These are phyloP conservation scores for Coemansia sp. DNA, from an alignment of 192 early-diverging fungal species.

Conservation along the genomic window DNA sequence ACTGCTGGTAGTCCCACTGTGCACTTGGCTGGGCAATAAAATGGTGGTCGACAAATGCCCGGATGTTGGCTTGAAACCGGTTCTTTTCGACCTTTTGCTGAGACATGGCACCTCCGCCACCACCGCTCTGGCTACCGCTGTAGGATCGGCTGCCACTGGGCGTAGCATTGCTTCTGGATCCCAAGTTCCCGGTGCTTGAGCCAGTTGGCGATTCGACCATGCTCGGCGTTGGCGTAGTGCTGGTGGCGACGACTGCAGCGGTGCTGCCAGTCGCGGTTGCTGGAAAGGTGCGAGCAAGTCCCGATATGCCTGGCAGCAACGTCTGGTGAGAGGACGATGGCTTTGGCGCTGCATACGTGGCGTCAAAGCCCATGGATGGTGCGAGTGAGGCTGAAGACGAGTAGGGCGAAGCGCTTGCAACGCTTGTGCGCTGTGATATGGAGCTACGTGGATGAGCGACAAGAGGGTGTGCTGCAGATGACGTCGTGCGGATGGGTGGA, in stretches of 20 bases:
- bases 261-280: not conserved
- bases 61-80: slow-evolving; percentile 51
- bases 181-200: not conserved
- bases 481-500: slow-evolving; percentile 17
- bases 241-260: slow-evolving; percentile 1
- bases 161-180: not conserved
- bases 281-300: not conserved
- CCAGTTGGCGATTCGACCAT: slow-evolving; percentile 26
- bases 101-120: not conserved
- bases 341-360: slow-evolving; percentile 19
- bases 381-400: slow-evolving; percentile 3
- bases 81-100: slow-evolving; percentile 50
- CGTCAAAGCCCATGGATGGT: slow-evolving; percentile 17
- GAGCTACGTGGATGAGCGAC: not conserved
- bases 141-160: slow-evolving; percentile 6
- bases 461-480: slow-evolving; percentile 8
- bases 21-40: slow-evolving; percentile 21
- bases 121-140: not conserved
- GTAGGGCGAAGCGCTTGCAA: slow-evolving; percentile 14
- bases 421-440: not conserved
- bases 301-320: slow-evolving; percentile 6
- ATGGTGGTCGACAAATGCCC: slow-evolving; percentile 48
- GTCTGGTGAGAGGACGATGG: slow-evolving; percentile 14
- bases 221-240: slow-evolving; percentile 11
- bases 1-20: slow-evolving; percentile 53